phyloP scores from a whole-genome alignment of 106 monocot genomes.

The Dendrobium nobile region DNA sequence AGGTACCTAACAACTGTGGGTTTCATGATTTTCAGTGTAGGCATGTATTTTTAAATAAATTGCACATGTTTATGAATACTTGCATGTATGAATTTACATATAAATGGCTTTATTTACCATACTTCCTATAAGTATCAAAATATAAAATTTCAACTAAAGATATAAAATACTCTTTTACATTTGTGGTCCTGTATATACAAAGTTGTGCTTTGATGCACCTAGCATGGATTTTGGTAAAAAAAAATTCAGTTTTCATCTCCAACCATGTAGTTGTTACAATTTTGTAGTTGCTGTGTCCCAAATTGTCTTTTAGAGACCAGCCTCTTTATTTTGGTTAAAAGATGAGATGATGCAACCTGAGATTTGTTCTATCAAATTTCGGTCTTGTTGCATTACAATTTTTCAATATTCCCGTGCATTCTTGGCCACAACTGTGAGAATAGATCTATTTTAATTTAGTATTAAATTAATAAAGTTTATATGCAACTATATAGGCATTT shows the following conservation, averaged over 20 bases:
- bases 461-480: not conserved
- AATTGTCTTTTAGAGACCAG: not conserved
- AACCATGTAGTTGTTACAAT: not conserved
- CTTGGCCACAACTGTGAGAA: not conserved
- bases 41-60: not conserved
- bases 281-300: not conserved
- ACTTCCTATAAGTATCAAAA: not conserved
- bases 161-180: not conserved
- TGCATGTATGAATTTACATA: not conserved
- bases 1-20: slow-evolving; percentile 21
- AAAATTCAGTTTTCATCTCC: not conserved
- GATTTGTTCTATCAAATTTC: not conserved
- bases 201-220: not conserved
- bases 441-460: not conserved
- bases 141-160: not conserved
- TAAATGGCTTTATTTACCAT: not conserved
- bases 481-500: not conserved
- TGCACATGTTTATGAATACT: not conserved
- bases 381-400: not conserved
- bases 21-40: not conserved
- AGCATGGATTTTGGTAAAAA: not conserved
- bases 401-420: not conserved
- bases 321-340: not conserved
- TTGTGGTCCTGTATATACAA: not conserved
- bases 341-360: not conserved